Conservation (phyloP, 805 yeast genomes). For the Barnettozyma botsteinii region DNA sequence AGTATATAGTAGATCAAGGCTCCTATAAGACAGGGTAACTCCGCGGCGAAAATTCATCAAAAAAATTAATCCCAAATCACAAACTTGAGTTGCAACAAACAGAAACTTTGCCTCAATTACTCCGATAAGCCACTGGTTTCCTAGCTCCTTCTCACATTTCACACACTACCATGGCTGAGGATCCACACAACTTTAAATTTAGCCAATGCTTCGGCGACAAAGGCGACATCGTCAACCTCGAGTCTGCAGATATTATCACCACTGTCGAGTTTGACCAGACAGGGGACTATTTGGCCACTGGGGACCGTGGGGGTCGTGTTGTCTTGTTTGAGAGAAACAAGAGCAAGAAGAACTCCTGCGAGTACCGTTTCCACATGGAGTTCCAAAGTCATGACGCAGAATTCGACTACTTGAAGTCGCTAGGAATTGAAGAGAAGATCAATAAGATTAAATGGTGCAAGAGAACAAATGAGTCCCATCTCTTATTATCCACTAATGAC, state of each 20-base stretch:
- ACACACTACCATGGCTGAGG: constrained; percentile 24
- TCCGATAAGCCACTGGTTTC: too few relatives aligned
- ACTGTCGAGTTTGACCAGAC: constrained; percentile 94
- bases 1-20: too few relatives aligned
- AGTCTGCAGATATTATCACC: constrained; percentile 86
- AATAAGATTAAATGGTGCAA: constrained; percentile 96
- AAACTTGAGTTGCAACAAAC: neutral
- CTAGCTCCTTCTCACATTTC: neutral
- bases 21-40: too few relatives aligned
- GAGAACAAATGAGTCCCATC: constrained; percentile 84
- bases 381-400: constrained; percentile 98
- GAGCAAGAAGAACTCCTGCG: constrained; percentile 68
- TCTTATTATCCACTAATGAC: constrained; percentile 87
- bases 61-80: neutral
- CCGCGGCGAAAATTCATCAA: too few relatives aligned
- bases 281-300: constrained; percentile 95
- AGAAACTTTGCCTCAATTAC: neutral
- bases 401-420: constrained; percentile 89
- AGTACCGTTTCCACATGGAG: constrained; percentile 92
- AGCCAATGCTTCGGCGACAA: constrained; percentile 99
- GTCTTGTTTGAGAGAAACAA: constrained; percentile 90
- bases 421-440: constrained; percentile 97
- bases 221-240: constrained; percentile 94
- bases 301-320: constrained; percentile 97
- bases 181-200: constrained; percentile 51